phyloP scores from a whole-genome alignment of 805 yeast species.

The Wickerhamiella spandovensis region DNA sequence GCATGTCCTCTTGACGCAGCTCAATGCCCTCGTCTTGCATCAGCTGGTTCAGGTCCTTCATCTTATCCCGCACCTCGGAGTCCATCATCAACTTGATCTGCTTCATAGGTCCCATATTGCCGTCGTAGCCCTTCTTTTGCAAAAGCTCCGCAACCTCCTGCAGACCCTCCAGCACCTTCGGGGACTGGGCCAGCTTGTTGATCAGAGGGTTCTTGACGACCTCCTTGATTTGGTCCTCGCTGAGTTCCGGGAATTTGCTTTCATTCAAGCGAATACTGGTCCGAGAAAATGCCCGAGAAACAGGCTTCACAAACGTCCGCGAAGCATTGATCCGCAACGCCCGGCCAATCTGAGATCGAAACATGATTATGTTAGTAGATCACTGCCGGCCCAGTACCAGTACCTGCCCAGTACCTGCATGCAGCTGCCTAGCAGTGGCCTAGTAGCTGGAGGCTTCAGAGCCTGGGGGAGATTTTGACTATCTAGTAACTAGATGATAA shows the following conservation, averaged over 20 bases:
- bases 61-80: constrained; percentile 17
- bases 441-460: too few species aligned
- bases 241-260: constrained; percentile 7
- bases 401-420: too few species aligned
- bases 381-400: background rate
- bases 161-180: constrained; percentile 15
- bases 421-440: too few species aligned
- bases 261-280: background rate
- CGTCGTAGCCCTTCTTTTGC: constrained; percentile 17
- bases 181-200: constrained; percentile 14
- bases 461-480: too few species aligned
- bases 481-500: too few species aligned
- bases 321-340: background rate
- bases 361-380: background rate
- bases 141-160: constrained; percentile 12
- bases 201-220: constrained; percentile 10
- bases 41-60: constrained; percentile 14
- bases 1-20: constrained; percentile 12
- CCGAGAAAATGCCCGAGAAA: background rate
- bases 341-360: background rate
- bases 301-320: background rate
- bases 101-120: constrained; percentile 13
- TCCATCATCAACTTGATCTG: constrained; percentile 21
- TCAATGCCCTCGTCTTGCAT: constrained; percentile 14
- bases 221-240: constrained; percentile 8